Evolutionary conservation across 768 basidiomycete genomes (phyloP), one percentile per base, ranked within the genome.

Genomic region (Kondoa malvinella): DNA sequence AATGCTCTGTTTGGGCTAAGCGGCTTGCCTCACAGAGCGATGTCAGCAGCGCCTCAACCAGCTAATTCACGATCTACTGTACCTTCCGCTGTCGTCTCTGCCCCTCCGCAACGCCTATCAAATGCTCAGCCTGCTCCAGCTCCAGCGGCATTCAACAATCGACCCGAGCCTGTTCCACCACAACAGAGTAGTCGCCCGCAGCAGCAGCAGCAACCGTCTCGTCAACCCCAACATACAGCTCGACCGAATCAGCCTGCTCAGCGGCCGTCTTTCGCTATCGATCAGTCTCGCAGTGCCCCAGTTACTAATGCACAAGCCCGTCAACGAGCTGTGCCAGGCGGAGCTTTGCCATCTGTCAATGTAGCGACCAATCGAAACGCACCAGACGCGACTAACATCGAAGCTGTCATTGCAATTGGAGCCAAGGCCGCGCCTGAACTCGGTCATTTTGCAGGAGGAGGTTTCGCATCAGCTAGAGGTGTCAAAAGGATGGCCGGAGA

Each of bases 241-340:
- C 50, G n/a, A 31, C 58, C 58, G 27, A 60, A 50, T 59, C 58
- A 59, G 25, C 14, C 25, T 56, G 25, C 27, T 14, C 58, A 25
- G 14, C 30, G 25, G 27, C 58, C 21, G 12, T 31, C 58, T 25
- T 31, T 63, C n/a, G n/a, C 61, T 33, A 63, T 63, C 61, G 61
- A 63, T 32, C 61, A 63, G n/a, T 26, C n/a, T 33, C 27, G 61
- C 3, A 63, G 61, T n/a, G 61, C 61, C 12, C 61, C 61, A 29
- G 30, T 63, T 17, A 63, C 61, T 16, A 63, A 63, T 12, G 61
- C 61, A 8, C 61, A 63, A 63, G 26, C 30, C 14, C 27, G 33
- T 8, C 40, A 50, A 50, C 40, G 40, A 32, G 61, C 32, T 63
- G 16, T 17, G 12, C 58, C 58, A 25, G 61, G 61, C 32, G 30